Conservation (phyloP, 2,329 filamentous ascomycete species). For the Fusarium torreyae region DNA sequence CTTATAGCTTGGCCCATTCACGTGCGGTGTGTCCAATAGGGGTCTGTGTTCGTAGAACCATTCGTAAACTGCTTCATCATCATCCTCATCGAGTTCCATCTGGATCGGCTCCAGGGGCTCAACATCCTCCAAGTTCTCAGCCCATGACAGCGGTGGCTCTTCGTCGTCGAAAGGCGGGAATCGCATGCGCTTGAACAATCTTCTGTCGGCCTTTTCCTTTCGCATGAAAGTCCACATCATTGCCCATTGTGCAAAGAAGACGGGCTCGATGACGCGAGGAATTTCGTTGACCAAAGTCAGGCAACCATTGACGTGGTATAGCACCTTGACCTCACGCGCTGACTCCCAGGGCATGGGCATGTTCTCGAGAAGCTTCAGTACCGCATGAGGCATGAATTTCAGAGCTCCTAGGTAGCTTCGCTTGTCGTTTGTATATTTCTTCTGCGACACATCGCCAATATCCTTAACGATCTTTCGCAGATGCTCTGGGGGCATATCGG, state of each 20-base stretch:
- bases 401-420: slow-evolving; percentile 95
- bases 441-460: slow-evolving; percentile 98
- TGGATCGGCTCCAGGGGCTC: slow-evolving; percentile 98
- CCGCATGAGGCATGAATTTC: slow-evolving; percentile 99
- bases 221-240: slow-evolving; percentile 99
- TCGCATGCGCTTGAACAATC: slow-evolving; percentile 98
- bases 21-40: slow-evolving; percentile 89
- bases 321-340: slow-evolving; percentile 93
- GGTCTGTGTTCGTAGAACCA: slow-evolving; percentile 98
- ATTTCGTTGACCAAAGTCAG: slow-evolving; percentile 97
- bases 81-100: slow-evolving; percentile 95
- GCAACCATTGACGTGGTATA: slow-evolving; percentile 98
- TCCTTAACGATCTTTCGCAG: slow-evolving; percentile 98
- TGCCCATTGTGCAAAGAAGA: slow-evolving; percentile 98
- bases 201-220: slow-evolving; percentile 94
- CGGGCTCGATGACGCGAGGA: slow-evolving; percentile 95
- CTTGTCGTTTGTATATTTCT: slow-evolving; percentile 99
- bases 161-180: slow-evolving; percentile 99
- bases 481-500: slow-evolving; percentile 98
- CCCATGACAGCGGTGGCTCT: slow-evolving; percentile 97
- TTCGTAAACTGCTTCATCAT: slow-evolving; percentile 91
- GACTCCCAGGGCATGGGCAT: slow-evolving; percentile 99
- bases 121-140: slow-evolving; percentile 98
- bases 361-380: slow-evolving; percentile 96
- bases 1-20: slow-evolving; percentile 97